These are phyloP conservation scores for Begonia masoniana DNA, from an alignment of 306 rosid species.

Conservation along the genomic window DNA sequence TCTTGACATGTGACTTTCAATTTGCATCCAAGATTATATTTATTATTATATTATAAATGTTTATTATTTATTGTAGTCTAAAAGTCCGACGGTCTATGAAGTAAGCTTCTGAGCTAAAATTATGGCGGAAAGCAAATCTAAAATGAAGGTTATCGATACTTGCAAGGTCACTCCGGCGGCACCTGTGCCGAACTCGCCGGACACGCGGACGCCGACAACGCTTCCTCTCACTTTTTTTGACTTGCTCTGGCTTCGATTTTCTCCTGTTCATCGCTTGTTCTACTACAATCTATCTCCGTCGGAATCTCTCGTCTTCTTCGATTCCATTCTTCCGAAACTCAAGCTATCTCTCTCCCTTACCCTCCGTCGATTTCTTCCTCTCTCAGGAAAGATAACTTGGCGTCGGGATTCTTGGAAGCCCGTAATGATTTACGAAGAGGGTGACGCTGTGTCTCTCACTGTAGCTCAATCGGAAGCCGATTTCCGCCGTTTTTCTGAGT, in stretches of 20 bases:
- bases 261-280: neutral
- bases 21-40: no score
- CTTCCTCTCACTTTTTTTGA: neutral
- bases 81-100: no score
- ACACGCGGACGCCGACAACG: neutral
- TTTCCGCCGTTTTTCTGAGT: constrained; percentile 9
- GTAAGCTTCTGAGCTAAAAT: no score
- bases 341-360: constrained; percentile 25
- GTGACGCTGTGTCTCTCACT: constrained; percentile 16
- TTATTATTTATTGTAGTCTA: no score
- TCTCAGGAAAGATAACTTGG: constrained; percentile 26
- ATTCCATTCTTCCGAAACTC: constrained; percentile 5
- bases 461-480: constrained; percentile 19
- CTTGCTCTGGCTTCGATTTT: neutral
- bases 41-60: no score
- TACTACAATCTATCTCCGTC: neutral
- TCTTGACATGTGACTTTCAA: no score
- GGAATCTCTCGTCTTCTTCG: neutral
- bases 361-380: constrained; percentile 26
- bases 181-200: neutral
- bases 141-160: no score
- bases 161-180: no score
- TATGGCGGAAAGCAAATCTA: no score
- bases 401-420: constrained; percentile 10
- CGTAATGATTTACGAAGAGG: constrained; percentile 12